Conservation (phyloP, 495 filamentous ascomycete genomes). For the Penicillium coffeae region DNA sequence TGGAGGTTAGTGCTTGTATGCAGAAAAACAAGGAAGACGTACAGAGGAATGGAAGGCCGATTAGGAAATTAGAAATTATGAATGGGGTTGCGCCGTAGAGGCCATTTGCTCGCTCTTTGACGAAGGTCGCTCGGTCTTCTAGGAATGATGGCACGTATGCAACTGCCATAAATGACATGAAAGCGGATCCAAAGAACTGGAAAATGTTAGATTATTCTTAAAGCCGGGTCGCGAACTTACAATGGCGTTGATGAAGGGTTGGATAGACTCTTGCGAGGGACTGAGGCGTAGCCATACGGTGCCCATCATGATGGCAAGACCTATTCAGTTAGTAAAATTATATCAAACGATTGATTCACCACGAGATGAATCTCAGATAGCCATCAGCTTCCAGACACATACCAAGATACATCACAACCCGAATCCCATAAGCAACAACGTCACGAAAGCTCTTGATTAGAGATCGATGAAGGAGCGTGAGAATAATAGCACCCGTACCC, state of each 20-base stretch:
- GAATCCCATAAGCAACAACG: constrained; percentile 75
- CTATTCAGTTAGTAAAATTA: constrained; percentile 17
- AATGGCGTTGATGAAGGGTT: constrained; percentile 76
- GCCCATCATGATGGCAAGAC: constrained; percentile 80
- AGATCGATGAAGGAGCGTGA: constrained; percentile 62
- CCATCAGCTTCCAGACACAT: no score
- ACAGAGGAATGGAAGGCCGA: constrained; percentile 73
- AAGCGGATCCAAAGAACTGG: constrained; percentile 72
- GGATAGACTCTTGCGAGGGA: constrained; percentile 62
- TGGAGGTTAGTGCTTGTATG: neutral
- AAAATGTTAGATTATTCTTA: neutral
- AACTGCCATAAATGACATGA: constrained; percentile 90
- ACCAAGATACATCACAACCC: constrained; percentile 78
- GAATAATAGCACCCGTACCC: constrained; percentile 25
- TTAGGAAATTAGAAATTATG: constrained; percentile 73
- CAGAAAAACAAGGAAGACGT: constrained; percentile 2
- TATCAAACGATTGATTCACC: neutral
- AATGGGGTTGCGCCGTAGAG: constrained; percentile 71
- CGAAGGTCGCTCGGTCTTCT: constrained; percentile 68
- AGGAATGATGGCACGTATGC: constrained; percentile 80
- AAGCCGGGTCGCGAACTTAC: constrained; percentile 24
- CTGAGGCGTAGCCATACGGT: constrained; percentile 75
- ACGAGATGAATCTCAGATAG: no score
- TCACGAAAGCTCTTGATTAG: constrained; percentile 81
- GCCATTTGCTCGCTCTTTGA: constrained; percentile 78